Evolutionary conservation across 1,284 basidiomycete genomes (phyloP).

Genomic region (Melampsora medusae): DNA sequence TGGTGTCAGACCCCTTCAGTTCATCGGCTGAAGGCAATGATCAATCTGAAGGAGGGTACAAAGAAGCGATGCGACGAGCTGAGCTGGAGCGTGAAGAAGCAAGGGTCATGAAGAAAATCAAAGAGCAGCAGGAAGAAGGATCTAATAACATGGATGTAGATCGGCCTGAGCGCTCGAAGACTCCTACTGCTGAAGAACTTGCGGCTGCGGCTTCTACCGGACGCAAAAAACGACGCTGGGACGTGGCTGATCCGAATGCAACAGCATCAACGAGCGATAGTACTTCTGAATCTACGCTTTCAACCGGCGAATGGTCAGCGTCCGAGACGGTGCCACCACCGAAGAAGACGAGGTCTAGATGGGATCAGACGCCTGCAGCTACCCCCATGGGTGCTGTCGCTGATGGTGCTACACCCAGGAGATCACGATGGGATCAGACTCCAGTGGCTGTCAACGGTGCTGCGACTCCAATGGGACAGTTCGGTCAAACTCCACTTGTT

Average conservation of each 20-base stretch:
- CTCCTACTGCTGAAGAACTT: constrained; percentile 27
- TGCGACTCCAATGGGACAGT: constrained; percentile 48
- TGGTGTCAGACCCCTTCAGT: constrained; percentile 73
- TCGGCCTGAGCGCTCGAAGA: constrained; percentile 54
- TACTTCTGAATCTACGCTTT: constrained; percentile 56
- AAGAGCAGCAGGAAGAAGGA: constrained; percentile 79
- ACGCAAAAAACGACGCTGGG: constrained; percentile 78
- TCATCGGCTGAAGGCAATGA: constrained; percentile 62
- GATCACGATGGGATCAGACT: constrained; percentile 95
- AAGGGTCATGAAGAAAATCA: constrained; percentile 76
- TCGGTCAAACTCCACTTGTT: constrained; percentile 55
- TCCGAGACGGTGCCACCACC: constrained; percentile 66
- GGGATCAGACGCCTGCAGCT: constrained; percentile 79
- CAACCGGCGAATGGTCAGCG: constrained; percentile 69
- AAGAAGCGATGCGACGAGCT: constrained; percentile 89
- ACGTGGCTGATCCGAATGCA: constrained; percentile 66
- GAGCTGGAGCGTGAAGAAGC: constrained; percentile 90
- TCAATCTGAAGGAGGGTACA: constrained; percentile 79
- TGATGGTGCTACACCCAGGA: constrained; percentile 63
- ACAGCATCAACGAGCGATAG: constrained; percentile 57
- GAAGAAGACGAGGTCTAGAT: constrained; percentile 86
- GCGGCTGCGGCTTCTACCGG: constrained; percentile 63
- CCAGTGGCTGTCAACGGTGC: constrained; percentile 54
- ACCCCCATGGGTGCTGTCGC: constrained; percentile 58
- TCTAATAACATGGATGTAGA: constrained; percentile 74